Base-by-base conservation (phyloP, 768 basidiomycete species). In the Trametes meyenii region DNA sequence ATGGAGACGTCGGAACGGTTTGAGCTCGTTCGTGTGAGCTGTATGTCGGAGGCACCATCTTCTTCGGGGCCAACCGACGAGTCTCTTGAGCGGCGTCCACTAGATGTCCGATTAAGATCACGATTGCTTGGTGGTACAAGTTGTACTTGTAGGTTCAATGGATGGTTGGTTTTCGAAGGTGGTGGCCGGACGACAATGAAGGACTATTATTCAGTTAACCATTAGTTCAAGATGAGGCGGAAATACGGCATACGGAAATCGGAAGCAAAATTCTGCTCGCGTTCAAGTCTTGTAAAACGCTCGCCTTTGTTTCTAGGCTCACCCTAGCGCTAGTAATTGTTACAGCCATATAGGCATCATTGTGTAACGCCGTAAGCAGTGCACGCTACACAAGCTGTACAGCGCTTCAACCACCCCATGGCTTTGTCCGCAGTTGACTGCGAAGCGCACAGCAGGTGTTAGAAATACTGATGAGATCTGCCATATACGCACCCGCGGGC, bases 121-220 rank as follows among this genome's bases (percentile, higher is more conserved):
- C 77, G 84, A 55, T 76, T 76, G 65, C 76, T 81, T 43, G 87
- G 89, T 5, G 92, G 91, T 1, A 96, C 89, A 43, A 97, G 87
- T 73, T 97, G 95, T 12, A 97, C 87, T 68, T 97, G 95, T 0
- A 96, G 80, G 71, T 96, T 95, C 45, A 96, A 79, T 0, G 94
- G 90, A 65, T 96, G 92, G 63, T 90, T 90, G n/a, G 84, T 80
- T 67, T 87, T 86, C 6, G 90, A 85, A 0, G 93, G 92, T 2
- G 94, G 94, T 5, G 95, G 95, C 51, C 92, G 86, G 57, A 96
- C 95, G 70, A 96, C 86, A 59, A 96, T 91, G 76, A 95, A 94
- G 0, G 90, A 92, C 94, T 96, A 71, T 29, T 38, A 24, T 23
- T 24, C 11, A 8, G 3, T 33, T 33, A 33, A 8, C 3, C 3